Conservation (phyloP, 108 stramenopile species). For the Asterionellopsis glacialis region DNA sequence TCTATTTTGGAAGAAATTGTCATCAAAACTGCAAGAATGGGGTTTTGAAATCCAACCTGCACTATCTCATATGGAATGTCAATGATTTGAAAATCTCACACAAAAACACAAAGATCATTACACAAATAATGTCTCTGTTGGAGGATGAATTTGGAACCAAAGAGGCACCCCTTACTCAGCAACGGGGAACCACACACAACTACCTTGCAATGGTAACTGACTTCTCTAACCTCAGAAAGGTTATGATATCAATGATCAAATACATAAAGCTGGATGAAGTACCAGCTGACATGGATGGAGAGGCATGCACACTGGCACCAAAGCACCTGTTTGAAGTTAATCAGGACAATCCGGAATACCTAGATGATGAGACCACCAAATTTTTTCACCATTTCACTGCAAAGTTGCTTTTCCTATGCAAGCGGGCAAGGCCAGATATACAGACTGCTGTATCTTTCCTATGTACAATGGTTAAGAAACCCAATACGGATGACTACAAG, state of each 20-base stretch:
- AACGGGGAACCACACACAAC: constrained; percentile 16
- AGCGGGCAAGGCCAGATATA: constrained; percentile 20
- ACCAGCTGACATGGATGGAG: constrained; percentile 11
- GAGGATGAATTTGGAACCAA: constrained; percentile 15
- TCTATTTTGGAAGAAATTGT: constrained; percentile 11
- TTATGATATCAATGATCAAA: constrained; percentile 14
- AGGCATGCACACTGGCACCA: constrained; percentile 22
- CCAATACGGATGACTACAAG: constrained; percentile 39
- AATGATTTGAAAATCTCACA: constrained; percentile 35
- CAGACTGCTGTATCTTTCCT: constrained; percentile 36
- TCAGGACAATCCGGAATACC: constrained; percentile 2
- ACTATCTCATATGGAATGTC: constrained; percentile 28
- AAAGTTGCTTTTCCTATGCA: constrained; percentile 19
- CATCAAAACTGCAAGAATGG: neutral
- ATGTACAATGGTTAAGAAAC: constrained; percentile 28
- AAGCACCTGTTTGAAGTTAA: constrained; percentile 33
- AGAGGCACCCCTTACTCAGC: constrained; percentile 6
- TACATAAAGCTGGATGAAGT: constrained; percentile 17
- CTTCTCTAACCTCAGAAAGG: constrained; percentile 4
- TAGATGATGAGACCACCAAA: neutral
- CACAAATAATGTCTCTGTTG: no score
- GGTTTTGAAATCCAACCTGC: constrained; percentile 34
- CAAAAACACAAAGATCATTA: constrained; percentile 4
- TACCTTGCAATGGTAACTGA: constrained; percentile 38
- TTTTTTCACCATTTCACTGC: constrained; percentile 5